Percentiles rank a stretch among this genome's conserved stretches.
Evolutionary conservation across 352 stramenopile genomes (phyloP).

Genomic region (Phytophthora capsici): DNA sequence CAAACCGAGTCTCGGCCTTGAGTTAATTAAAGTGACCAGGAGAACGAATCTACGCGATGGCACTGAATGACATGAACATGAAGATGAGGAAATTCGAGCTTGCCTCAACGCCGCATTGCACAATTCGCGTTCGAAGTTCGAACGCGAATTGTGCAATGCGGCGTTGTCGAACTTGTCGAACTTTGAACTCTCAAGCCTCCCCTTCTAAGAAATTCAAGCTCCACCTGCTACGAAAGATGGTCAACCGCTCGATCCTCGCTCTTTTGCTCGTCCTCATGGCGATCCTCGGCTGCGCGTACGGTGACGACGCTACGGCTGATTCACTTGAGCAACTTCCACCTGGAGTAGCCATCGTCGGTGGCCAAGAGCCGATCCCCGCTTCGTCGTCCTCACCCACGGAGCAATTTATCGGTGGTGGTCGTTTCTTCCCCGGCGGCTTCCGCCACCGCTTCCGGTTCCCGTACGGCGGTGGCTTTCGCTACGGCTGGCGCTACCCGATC

Average conservation of each 20-base stretch:
- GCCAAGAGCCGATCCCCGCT: conserved; percentile 18
- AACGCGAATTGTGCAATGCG: no score
- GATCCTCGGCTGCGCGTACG: conserved; percentile 7
- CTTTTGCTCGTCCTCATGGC: conserved; percentile 15
- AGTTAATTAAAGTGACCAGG: no score
- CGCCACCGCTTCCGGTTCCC: conserved; percentile 46
- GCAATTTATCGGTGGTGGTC: conserved; percentile 12
- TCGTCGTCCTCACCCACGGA: neutral
- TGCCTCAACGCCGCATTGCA: no score
- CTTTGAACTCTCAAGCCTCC: neutral
- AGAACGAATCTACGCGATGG: no score
- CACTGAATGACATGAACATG: no score
- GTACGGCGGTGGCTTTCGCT: conserved; percentile 34
- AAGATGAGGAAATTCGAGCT: no score
- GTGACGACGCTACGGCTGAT: neutral
- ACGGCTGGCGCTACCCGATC: conserved; percentile 40
- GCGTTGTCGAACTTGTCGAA: no score
- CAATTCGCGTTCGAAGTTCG: neutral
- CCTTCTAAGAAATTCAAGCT: neutral
- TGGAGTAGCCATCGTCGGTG: conserved; percentile 23
- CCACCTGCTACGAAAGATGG: neutral
- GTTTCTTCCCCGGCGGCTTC: conserved; percentile 7
- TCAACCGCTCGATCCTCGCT: conserved; percentile 21
- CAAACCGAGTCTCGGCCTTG: no score
- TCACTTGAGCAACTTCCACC: conserved; percentile 7